Conservation (phyloP, 2,329 filamentous ascomycete genomes). For the Trichocomaceae sp. region DNA sequence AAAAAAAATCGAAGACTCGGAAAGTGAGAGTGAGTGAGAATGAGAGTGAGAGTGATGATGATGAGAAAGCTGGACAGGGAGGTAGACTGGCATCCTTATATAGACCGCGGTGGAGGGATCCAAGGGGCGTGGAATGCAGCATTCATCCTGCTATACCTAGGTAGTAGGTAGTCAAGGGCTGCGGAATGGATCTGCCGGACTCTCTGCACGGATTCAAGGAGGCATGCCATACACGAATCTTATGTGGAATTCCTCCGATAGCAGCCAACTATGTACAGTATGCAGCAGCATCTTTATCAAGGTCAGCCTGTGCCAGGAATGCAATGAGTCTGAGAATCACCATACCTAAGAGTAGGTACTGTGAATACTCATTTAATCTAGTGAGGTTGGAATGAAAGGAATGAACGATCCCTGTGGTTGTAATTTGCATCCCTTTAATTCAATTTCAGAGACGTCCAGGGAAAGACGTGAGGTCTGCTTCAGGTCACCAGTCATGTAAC, state of each 20-base stretch:
- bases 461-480: too few relatives aligned
- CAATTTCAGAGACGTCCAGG: too few relatives aligned
- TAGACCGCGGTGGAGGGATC: constrained; percentile 23
- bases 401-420: too few relatives aligned
- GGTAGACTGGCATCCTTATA: constrained; percentile 25
- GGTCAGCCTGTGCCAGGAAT: not conserved
- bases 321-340: too few relatives aligned
- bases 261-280: not conserved
- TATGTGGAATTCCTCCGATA: not conserved
- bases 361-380: too few relatives aligned
- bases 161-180: too few relatives aligned
- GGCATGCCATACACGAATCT: constrained; percentile 9
- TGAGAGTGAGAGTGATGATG: constrained; percentile 24
- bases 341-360: too few relatives aligned
- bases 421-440: too few relatives aligned
- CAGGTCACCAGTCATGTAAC: too few relatives aligned
- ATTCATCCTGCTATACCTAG: too few relatives aligned
- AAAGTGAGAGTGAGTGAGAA: constrained; percentile 15
- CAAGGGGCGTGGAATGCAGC: constrained; percentile 25
- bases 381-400: too few relatives aligned
- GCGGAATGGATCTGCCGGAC: constrained; percentile 23
- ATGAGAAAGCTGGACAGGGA: constrained; percentile 13
- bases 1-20: constrained; percentile 20
- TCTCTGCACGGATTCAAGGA: constrained; percentile 9
- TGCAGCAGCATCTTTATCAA: not conserved